phyloP scores from a whole-genome alignment of 1,284 basidiomycete genomes.

The Puccinia coronata region DNA sequence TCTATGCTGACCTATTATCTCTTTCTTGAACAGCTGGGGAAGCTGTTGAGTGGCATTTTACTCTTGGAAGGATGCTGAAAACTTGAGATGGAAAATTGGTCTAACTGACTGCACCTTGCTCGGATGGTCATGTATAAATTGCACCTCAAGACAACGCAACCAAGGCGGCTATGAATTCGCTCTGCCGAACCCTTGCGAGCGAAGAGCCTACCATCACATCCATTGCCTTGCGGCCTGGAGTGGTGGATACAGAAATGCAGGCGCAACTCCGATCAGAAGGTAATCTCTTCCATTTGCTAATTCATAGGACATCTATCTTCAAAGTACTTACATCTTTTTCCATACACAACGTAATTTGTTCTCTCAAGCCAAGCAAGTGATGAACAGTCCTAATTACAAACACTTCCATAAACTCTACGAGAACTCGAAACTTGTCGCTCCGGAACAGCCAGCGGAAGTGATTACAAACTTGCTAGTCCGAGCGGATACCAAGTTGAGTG shows the following conservation, averaged over 20 bases:
- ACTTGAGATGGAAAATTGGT: too few species aligned
- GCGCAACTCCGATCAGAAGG: conserved; percentile 6
- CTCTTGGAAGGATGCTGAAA: too few species aligned
- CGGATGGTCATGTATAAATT: too few species aligned
- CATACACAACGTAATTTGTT: not conserved
- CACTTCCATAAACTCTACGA: conserved; percentile 15
- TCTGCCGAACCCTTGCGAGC: conserved; percentile 38
- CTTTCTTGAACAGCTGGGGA: not conserved
- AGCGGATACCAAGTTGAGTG: not conserved
- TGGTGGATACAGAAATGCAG: conserved; percentile 47
- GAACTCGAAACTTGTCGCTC: conserved; percentile 2
- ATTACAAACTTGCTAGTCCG: conserved; percentile 17
- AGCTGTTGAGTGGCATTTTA: conserved; percentile 21
- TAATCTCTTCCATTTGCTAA: too few species aligned
- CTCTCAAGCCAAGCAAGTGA: not conserved
- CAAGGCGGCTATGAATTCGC: conserved; percentile 49
- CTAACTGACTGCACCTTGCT: too few species aligned
- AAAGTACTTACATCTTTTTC: not conserved
- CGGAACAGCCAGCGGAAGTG: conserved; percentile 28
- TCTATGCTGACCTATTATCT: too few species aligned
- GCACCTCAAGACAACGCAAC: conserved; percentile 34
- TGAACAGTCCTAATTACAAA: conserved; percentile 2
- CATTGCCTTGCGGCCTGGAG: conserved; percentile 33
- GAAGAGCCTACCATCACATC: conserved; percentile 38
- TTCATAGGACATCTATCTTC: not conserved